These are phyloP conservation scores for Ustilago shanxiensis DNA, from an alignment of 1,284 basidiomycete species.

Conservation along the genomic window DNA sequence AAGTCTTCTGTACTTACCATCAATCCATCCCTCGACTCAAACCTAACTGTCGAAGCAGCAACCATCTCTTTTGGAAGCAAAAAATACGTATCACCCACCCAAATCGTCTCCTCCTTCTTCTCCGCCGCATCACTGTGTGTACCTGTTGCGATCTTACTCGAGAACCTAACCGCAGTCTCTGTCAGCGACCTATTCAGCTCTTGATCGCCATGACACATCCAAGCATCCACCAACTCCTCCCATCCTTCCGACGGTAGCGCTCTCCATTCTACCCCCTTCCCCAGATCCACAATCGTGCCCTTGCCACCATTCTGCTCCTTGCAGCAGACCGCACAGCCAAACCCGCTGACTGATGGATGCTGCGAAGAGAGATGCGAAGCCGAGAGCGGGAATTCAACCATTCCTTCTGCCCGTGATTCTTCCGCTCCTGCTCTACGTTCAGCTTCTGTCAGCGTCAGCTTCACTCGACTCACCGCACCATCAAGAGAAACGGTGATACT, in stretches of 20 bases:
- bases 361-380: slow-evolving; percentile 7
- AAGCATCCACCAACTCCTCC: slow-evolving; percentile 95
- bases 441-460: slow-evolving; percentile 19
- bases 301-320: background rate
- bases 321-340: slow-evolving; percentile 24
- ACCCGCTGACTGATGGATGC: background rate
- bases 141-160: slow-evolving; percentile 2
- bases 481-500: background rate
- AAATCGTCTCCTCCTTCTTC: slow-evolving; percentile 12
- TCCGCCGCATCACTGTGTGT: background rate
- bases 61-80: slow-evolving; percentile 9
- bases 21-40: background rate
- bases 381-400: slow-evolving; percentile 31
- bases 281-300: background rate
- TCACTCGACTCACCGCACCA: slow-evolving; percentile 14
- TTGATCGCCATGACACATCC: slow-evolving; percentile 97
- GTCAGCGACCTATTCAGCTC: slow-evolving; percentile 57
- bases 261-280: slow-evolving; percentile 73
- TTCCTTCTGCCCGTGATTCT: slow-evolving; percentile 13
- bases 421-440: slow-evolving; percentile 12
- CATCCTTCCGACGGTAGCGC: slow-evolving; percentile 95
- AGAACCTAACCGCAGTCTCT: slow-evolving; percentile 42
- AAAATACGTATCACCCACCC: slow-evolving; percentile 46
- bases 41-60: background rate
- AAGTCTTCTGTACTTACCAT: slow-evolving; percentile 23